Conservation (phyloP, 1,139 yeast genomes). For the Yamadazyma spencermartinsiae region DNA sequence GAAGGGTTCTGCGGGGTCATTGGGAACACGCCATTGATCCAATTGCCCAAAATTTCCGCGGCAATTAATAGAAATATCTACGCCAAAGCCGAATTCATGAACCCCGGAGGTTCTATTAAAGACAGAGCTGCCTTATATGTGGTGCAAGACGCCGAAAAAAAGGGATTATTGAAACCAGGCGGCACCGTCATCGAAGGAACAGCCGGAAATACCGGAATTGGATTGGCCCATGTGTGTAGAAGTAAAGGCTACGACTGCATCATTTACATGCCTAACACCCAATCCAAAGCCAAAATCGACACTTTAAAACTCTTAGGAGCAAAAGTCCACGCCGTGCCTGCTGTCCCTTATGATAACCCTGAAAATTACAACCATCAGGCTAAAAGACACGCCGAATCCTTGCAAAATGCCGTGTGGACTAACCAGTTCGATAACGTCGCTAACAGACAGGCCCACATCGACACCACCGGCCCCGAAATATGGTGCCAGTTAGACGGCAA, state of each 20-base stretch:
- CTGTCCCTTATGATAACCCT: slow-evolving; percentile 78
- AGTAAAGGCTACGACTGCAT: slow-evolving; percentile 82
- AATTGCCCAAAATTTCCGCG: slow-evolving; percentile 60
- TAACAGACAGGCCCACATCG: slow-evolving; percentile 86
- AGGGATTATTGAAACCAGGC: slow-evolving; percentile 66
- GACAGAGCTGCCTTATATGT: slow-evolving; percentile 86
- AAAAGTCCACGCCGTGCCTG: slow-evolving; percentile 89
- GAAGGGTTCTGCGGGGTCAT: slow-evolving; percentile 74
- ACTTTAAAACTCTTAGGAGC: slow-evolving; percentile 76
- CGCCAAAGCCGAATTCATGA: slow-evolving; percentile 90
- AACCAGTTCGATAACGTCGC: slow-evolving; percentile 86
- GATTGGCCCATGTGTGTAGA: slow-evolving; percentile 84
- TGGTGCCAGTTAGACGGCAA: slow-evolving; percentile 85
- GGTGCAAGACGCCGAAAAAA: slow-evolving; percentile 74
- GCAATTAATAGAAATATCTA: slow-evolving; percentile 73
- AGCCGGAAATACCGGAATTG: slow-evolving; percentile 81
- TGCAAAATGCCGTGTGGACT: slow-evolving; percentile 86
- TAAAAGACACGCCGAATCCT: slow-evolving; percentile 71
- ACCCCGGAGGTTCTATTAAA: slow-evolving; percentile 93
- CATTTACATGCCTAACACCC: slow-evolving; percentile 89
- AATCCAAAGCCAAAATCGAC: slow-evolving; percentile 74
- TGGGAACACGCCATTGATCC: slow-evolving; percentile 84
- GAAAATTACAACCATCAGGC: slow-evolving; percentile 86
- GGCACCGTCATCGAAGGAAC: slow-evolving; percentile 57
- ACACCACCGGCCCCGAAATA: slow-evolving; percentile 89